phyloP scores from a whole-genome alignment of 2,329 filamentous ascomycete species.

The Penicillium sp. region DNA sequence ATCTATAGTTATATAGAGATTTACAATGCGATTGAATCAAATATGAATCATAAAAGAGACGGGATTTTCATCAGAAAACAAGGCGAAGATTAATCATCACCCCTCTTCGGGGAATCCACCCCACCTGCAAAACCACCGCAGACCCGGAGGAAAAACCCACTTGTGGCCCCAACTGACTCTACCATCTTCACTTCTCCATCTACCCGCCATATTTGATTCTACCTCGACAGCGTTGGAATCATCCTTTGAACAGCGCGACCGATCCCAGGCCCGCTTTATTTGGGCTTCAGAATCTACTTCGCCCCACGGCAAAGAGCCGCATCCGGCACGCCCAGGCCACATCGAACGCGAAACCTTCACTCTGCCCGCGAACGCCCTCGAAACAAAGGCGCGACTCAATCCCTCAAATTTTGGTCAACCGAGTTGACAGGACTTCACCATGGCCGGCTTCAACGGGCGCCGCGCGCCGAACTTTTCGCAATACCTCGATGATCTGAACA shows the following conservation, averaged over 20 bases:
- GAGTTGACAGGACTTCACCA: constrained; percentile 34
- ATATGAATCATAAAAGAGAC: neutral
- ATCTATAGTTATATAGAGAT: neutral
- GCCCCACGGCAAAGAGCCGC: constrained; percentile 13
- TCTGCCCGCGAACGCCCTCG: neutral
- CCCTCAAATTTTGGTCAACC: neutral
- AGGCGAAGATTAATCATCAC: constrained; percentile 19
- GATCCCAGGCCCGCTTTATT: neutral
- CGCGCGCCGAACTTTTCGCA: constrained; percentile 83
- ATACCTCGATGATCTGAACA: constrained; percentile 82
- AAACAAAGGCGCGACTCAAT: neutral
- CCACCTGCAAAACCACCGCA: constrained; percentile 10
- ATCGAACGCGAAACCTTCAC: constrained; percentile 9
- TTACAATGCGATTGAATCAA: neutral
- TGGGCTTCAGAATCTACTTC: neutral
- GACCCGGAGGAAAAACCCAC: constrained; percentile 20
- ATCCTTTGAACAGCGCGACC: neutral
- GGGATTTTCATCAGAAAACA: neutral
- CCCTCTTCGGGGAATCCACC: constrained; percentile 3
- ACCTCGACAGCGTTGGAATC: neutral
- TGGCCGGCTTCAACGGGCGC: constrained; percentile 72
- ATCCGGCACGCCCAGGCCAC: constrained; percentile 18
- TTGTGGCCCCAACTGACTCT: constrained; percentile 4
- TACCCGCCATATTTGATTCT: constrained; percentile 2
- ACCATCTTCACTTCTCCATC: neutral